Percentiles rank a stretch among this genome's conserved stretches.
These are phyloP conservation scores for Nannochloris sp. DNA, from an alignment of 139 green algal species.

Conservation along the genomic window DNA sequence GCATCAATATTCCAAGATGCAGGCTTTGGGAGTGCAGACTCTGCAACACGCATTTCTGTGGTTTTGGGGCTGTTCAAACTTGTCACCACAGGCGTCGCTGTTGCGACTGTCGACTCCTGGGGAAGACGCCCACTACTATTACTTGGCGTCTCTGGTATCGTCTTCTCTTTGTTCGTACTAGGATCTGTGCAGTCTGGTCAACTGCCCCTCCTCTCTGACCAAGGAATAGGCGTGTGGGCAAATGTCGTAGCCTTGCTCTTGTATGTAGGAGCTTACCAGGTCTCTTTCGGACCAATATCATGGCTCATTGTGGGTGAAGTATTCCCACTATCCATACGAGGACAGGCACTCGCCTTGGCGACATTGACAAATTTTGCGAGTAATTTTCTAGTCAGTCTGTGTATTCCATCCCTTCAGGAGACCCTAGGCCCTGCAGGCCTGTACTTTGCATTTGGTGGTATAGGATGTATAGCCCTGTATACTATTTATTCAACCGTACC, in stretches of 20 bases:
- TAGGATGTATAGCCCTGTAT: constrained; percentile 52
- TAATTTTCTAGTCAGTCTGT: constrained; percentile 75
- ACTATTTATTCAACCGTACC: constrained; percentile 72
- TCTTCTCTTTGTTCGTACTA: constrained; percentile 51
- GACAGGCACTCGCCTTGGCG: constrained; percentile 70
- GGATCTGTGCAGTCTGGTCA: constrained; percentile 16
- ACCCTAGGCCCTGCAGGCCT: constrained; percentile 49
- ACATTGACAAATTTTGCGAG: constrained; percentile 84
- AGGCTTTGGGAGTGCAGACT: constrained; percentile 42
- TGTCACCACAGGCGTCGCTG: constrained; percentile 71
- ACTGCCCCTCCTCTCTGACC: background rate
- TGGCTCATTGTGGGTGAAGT: constrained; percentile 85
- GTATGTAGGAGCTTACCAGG: constrained; percentile 87
- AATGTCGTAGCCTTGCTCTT: constrained; percentile 70
- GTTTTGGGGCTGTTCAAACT: constrained; percentile 83
- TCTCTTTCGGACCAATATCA: constrained; percentile 83
- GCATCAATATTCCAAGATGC: constrained; percentile 56
- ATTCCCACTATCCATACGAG: constrained; percentile 69
- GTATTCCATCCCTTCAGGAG: constrained; percentile 56
- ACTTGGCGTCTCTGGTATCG: constrained; percentile 59
- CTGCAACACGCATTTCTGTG: constrained; percentile 55
- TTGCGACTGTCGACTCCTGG: constrained; percentile 62
- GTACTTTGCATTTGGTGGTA: constrained; percentile 65
- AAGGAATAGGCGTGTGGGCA: constrained; percentile 22
- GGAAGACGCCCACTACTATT: constrained; percentile 81